Percentiles rank a stretch among this genome's conserved stretches.
phyloP scores from a whole-genome alignment of 2,329 filamentous ascomycete genomes.

The Fusarium sterilihyphosum region DNA sequence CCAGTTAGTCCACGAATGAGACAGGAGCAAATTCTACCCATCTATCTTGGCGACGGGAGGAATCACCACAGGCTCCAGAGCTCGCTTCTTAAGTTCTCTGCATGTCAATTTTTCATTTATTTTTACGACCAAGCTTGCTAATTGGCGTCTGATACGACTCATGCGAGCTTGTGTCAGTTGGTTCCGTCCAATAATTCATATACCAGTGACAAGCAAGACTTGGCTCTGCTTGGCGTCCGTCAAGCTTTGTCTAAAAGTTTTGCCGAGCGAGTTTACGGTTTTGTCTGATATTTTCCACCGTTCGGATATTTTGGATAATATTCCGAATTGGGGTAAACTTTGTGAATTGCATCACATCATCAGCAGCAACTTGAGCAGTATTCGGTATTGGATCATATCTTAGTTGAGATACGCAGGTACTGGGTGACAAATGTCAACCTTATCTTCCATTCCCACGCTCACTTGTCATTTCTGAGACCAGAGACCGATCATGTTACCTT shows the following conservation, averaged over 20 bases:
- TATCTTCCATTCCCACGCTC: conserved; percentile 4
- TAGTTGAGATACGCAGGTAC: neutral
- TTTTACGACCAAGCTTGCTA: neutral
- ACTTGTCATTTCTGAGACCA: conserved; percentile 47
- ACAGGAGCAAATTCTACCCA: neutral
- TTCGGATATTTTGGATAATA: conserved; percentile 5
- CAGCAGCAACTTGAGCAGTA: neutral
- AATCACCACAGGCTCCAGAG: neutral
- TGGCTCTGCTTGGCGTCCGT: conserved; percentile 27
- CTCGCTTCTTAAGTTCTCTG: conserved; percentile 1
- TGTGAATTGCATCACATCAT: neutral
- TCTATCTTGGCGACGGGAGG: conserved; percentile 2
- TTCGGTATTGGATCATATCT: neutral
- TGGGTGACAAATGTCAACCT: neutral
- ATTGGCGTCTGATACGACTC: neutral
- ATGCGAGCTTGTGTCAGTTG: conserved; percentile 8
- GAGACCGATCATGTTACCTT: conserved; percentile 52
- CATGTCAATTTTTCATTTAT: neutral
- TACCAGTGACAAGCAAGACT: conserved; percentile 14
- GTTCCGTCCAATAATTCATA: conserved; percentile 19
- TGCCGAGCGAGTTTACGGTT: conserved; percentile 1
- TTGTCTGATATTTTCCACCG: conserved; percentile 24
- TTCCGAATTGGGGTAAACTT: neutral
- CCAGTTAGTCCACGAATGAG: conserved; percentile 38
- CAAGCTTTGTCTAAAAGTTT: conserved; percentile 18